A percentile compares a stretch with the other conserved stretches of the same genome.
phyloP scores from a whole-genome alignment of 2,329 filamentous ascomycete genomes.

The Fusarium tanahbumbuense region DNA sequence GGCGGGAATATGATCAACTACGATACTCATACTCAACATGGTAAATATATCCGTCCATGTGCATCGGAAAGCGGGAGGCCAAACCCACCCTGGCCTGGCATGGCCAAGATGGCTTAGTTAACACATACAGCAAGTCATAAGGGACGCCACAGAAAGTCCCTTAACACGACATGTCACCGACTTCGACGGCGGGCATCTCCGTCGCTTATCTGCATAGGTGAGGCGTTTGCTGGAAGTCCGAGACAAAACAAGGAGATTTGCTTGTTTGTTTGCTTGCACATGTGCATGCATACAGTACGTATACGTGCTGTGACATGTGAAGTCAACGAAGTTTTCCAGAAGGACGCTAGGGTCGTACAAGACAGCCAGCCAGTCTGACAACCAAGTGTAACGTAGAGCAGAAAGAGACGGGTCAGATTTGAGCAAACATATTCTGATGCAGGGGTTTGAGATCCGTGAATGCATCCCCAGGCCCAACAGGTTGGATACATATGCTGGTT shows the following conservation, averaged over 20 bases:
- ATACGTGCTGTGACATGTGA: constrained; percentile 12
- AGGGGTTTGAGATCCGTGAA: constrained; percentile 28
- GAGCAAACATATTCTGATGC: constrained; percentile 20
- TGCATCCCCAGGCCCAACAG: constrained; percentile 14
- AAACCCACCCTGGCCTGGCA: constrained; percentile 9
- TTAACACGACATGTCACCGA: constrained; percentile 30
- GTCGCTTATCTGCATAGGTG: constrained; percentile 45
- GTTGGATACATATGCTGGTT: constrained; percentile 16
- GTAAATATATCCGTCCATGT: constrained; percentile 14
- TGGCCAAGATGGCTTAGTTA: neutral
- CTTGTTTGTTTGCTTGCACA: neutral
- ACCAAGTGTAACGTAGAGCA: neutral
- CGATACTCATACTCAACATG: constrained; percentile 16
- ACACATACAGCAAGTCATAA: constrained; percentile 12
- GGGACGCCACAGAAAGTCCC: constrained; percentile 29
- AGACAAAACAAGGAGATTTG: constrained; percentile 2
- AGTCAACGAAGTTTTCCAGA: constrained; percentile 42
- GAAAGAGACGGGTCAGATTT: constrained; percentile 11
- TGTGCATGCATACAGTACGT: constrained; percentile 14
- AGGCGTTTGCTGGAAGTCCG: constrained; percentile 15
- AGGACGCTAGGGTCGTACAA: constrained; percentile 23
- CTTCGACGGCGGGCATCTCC: constrained; percentile 38
- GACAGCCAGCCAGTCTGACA: neutral
- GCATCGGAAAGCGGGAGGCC: constrained; percentile 18
- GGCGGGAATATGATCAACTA: neutral